A percentile compares a stretch with the other conserved stretches of the same genome.
phyloP scores from a whole-genome alignment of 768 basidiomycete species.

The Lentinus brumalis region DNA sequence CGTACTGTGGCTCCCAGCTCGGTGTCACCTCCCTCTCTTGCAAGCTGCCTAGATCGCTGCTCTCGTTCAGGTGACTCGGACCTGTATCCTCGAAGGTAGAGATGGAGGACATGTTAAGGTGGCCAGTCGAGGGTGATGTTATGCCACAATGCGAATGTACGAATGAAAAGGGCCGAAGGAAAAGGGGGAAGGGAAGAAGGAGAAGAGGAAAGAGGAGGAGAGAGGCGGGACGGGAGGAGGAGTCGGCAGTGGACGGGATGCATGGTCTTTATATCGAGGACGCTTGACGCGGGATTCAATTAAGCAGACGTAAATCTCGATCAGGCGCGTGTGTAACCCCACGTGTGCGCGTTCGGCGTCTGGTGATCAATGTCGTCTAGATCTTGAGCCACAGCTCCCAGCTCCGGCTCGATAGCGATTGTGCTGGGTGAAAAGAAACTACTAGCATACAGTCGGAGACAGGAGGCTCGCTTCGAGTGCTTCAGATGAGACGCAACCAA shows the following conservation, averaged over 20 bases:
- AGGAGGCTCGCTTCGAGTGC: too few species aligned
- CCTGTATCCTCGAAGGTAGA: slow-evolving; percentile 8
- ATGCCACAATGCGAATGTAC: background rate
- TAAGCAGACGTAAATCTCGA: slow-evolving; percentile 19
- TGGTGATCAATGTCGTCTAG: too few species aligned
- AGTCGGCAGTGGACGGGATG: background rate
- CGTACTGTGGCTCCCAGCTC: slow-evolving; percentile 17
- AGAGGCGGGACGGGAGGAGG: background rate
- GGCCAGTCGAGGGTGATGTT: background rate
- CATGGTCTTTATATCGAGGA: background rate
- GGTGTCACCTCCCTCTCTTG: slow-evolving; percentile 13
- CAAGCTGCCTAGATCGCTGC: slow-evolving; percentile 14
- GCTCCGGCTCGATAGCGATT: too few species aligned
- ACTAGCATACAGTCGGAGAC: too few species aligned
- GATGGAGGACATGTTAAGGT: slow-evolving; percentile 9
- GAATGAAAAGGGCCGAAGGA: background rate
- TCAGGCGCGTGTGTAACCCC: slow-evolving; percentile 9
- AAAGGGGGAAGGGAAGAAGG: background rate
- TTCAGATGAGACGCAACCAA: too few species aligned
- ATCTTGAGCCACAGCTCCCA: too few species aligned
- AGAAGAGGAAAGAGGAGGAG: background rate
- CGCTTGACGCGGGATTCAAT: slow-evolving; percentile 5
- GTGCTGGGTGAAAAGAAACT: too few species aligned
- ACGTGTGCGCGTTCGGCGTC: background rate
- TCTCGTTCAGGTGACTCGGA: slow-evolving; percentile 4